Percentiles rank a stretch among this genome's conserved stretches.
These are phyloP conservation scores for Podila horticola DNA, from an alignment of 192 early-diverging fungal species.

Conservation along the genomic window DNA sequence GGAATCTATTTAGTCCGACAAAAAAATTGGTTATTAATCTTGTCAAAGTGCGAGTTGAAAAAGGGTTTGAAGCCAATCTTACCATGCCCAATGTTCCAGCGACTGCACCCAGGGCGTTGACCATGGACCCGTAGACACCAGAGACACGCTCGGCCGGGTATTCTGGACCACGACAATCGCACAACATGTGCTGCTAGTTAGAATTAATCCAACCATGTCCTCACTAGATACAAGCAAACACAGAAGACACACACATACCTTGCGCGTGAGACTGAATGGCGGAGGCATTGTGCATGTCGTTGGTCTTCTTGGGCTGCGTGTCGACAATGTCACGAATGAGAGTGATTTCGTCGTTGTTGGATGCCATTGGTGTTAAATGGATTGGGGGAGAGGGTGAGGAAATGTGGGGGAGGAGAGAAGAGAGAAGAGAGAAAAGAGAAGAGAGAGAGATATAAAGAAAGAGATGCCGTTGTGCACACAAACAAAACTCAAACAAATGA, in stretches of 20 bases:
- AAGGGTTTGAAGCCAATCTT: not conserved
- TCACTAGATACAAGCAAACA: not conserved
- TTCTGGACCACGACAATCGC: conserved; percentile 2
- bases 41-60: not conserved
- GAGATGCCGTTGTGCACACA: too few species aligned
- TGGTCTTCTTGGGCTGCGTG: conserved; percentile 37
- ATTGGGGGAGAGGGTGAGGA: not conserved
- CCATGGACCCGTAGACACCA: conserved; percentile 42
- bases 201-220: not conserved
- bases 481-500: too few species aligned
- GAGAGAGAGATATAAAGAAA: not conserved
- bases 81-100: conserved; percentile 41
- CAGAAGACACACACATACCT: conserved; percentile 8
- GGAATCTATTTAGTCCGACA: conserved; percentile 13
- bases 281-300: conserved; percentile 23
- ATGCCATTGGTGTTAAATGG: not conserved
- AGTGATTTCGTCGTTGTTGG: conserved; percentile 1
- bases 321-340: conserved; percentile 4
- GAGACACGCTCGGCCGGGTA: conserved; percentile 34
- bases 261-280: conserved; percentile 18
- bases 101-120: conserved; percentile 29
- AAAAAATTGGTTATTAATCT: not conserved
- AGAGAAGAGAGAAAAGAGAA: not conserved
- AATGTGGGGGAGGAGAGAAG: not conserved
- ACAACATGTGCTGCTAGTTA: not conserved